These are phyloP conservation scores for Fusarium liriodendri DNA, from an alignment of 2,329 filamentous ascomycete genomes.

Conservation along the genomic window DNA sequence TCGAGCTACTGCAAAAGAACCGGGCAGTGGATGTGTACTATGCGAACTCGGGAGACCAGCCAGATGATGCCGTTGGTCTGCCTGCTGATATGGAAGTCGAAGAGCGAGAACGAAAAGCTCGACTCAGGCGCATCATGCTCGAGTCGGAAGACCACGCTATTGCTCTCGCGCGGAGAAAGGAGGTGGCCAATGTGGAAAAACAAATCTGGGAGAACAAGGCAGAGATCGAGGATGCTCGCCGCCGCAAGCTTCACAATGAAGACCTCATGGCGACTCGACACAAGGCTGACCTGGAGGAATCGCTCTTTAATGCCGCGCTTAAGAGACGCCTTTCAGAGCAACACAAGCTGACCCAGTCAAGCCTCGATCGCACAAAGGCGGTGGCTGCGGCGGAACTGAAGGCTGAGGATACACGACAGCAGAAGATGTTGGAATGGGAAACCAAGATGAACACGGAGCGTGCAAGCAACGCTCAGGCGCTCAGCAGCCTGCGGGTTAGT, in stretches of 20 bases:
- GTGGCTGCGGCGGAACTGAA: constrained; percentile 61
- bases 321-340: constrained; percentile 58
- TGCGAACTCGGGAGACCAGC: constrained; percentile 64
- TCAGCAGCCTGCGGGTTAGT: constrained; percentile 60
- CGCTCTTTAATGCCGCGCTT: constrained; percentile 47
- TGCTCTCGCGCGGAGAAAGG: constrained; percentile 60
- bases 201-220: constrained; percentile 61
- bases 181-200: constrained; percentile 63
- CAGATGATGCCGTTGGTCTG: constrained; percentile 63
- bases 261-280: constrained; percentile 58
- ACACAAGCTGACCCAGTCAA: constrained; percentile 58
- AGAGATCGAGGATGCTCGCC: constrained; percentile 64
- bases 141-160: constrained; percentile 63
- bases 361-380: constrained; percentile 55
- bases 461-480: constrained; percentile 60
- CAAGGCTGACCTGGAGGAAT: constrained; percentile 60
- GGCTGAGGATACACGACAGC: constrained; percentile 57
- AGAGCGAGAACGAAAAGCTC: constrained; percentile 63
- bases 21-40: constrained; percentile 66
- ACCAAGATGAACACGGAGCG: constrained; percentile 57
- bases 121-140: constrained; percentile 56
- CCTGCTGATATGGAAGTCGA: constrained; percentile 61
- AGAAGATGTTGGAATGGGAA: constrained; percentile 62
- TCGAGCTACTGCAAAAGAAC: constrained; percentile 62
- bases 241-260: constrained; percentile 57